These are phyloP conservation scores for Colletotrichum cuscutae DNA, from an alignment of 2,329 filamentous ascomycete genomes.

Conservation along the genomic window DNA sequence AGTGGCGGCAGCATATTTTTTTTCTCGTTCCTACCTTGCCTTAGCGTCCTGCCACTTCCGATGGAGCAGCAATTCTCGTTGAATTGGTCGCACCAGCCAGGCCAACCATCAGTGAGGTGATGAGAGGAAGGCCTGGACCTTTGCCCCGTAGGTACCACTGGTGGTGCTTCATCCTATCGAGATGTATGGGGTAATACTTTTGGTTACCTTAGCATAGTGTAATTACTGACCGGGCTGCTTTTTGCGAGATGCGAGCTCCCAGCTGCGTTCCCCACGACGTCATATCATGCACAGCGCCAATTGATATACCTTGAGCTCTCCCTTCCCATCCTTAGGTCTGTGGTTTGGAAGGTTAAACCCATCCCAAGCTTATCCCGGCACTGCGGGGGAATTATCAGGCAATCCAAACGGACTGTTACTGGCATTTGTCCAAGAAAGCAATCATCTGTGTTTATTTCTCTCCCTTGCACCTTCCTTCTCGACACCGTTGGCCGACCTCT, in stretches of 20 bases:
- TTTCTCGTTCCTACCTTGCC: slow-evolving; percentile 12
- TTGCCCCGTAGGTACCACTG: background rate
- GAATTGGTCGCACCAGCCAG: slow-evolving; percentile 29
- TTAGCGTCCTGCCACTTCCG: slow-evolving; percentile 9
- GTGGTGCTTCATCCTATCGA: background rate
- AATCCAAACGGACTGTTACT: background rate
- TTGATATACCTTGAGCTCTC: slow-evolving; percentile 22
- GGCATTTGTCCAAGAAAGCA: background rate
- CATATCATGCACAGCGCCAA: slow-evolving; percentile 23
- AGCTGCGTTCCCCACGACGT: slow-evolving; percentile 34
- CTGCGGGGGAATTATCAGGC: slow-evolving; percentile 16
- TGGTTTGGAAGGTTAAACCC: slow-evolving; percentile 15
- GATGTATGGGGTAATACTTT: background rate
- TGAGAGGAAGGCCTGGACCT: background rate
- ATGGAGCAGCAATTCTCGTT: slow-evolving; percentile 35
- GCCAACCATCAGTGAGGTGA: slow-evolving; percentile 1
- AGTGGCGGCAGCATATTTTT: slow-evolving; percentile 21
- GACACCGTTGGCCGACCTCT: background rate
- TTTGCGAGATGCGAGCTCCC: background rate
- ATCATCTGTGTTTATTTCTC: background rate
- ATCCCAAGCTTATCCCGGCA: slow-evolving; percentile 19
- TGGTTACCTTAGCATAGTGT: background rate
- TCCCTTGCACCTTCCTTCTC: background rate
- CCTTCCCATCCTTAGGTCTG: slow-evolving; percentile 3
- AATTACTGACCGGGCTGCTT: background rate